Conservation (phyloP, 1,284 basidiomycete genomes). For the Sporisorium exsertum region DNA sequence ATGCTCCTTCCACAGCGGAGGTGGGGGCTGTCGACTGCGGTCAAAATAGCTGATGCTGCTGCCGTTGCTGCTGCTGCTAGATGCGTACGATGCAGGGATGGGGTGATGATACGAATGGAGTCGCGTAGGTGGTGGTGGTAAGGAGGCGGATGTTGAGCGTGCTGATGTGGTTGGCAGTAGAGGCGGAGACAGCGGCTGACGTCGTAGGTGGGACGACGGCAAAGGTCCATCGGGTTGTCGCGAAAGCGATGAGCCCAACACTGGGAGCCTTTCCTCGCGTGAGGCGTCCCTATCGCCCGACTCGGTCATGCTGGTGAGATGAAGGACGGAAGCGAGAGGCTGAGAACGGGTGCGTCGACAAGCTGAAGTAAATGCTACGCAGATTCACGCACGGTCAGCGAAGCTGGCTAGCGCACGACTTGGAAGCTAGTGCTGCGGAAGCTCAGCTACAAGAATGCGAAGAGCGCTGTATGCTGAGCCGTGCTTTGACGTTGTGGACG, state of each 20-base stretch:
- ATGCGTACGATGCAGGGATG: constrained; percentile 42
- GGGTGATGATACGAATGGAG: constrained; percentile 49
- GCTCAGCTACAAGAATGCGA: neutral
- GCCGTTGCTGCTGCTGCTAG: constrained; percentile 8
- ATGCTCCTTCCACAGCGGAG: constrained; percentile 30
- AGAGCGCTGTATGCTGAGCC: constrained; percentile 2
- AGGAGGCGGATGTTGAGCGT: constrained; percentile 4
- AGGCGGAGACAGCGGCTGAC: constrained; percentile 27
- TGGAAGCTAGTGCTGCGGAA: neutral
- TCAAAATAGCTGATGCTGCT: constrained; percentile 21
- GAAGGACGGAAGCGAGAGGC: neutral
- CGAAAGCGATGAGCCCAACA: constrained; percentile 20
- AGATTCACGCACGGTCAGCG: neutral
- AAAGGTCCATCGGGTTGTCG: constrained; percentile 11
- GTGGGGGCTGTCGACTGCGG: constrained; percentile 25
- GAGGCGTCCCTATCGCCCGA: constrained; percentile 8
- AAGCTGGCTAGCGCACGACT: neutral
- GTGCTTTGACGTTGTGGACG: neutral
- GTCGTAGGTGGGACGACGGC: constrained; percentile 10
- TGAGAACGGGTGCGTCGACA: neutral
- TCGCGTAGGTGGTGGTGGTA: constrained; percentile 40
- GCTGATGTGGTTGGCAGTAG: constrained; percentile 14
- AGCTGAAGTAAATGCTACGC: neutral
- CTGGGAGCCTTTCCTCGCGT: constrained; percentile 15
- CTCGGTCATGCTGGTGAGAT: constrained; percentile 17